A percentile compares a stretch with the other conserved stretches of the same genome.
These are phyloP conservation scores for Cladosporium sp. DNA, from an alignment of 2,329 filamentous ascomycete species.

Conservation along the genomic window DNA sequence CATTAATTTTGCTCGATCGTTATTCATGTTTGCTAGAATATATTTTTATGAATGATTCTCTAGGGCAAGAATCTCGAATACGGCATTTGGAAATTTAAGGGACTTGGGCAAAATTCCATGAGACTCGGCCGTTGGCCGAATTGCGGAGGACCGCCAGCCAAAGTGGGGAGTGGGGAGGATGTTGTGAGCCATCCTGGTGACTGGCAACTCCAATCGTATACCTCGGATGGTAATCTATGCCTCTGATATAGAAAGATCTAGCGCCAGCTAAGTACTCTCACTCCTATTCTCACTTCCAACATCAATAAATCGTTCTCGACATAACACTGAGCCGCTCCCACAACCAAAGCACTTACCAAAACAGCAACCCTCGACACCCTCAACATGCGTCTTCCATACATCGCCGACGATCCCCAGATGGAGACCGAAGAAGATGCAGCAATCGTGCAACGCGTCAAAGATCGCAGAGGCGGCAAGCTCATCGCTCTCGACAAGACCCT, in stretches of 20 bases:
- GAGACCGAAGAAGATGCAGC: conserved; percentile 44
- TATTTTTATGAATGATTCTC: neutral
- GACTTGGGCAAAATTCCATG: neutral
- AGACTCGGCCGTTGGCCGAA: neutral
- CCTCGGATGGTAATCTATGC: neutral
- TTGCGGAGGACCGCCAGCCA: neutral
- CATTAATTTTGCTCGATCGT: neutral
- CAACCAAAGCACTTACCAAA: neutral
- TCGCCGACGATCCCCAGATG: conserved; percentile 48
- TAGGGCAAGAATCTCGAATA: neutral
- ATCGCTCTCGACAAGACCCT: conserved; percentile 52
- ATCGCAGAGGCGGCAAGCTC: conserved; percentile 48
- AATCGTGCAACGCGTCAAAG: conserved; percentile 48
- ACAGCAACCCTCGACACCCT: conserved; percentile 16
- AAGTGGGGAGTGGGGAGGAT: neutral
- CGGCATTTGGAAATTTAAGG: neutral
- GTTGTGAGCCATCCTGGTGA: neutral
- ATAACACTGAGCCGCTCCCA: neutral
- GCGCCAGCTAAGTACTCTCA: neutral
- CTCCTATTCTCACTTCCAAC: too few species aligned
- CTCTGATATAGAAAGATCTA: neutral
- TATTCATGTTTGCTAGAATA: conserved; percentile 1
- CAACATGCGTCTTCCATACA: conserved; percentile 53
- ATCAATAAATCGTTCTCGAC: neutral
- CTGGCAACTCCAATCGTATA: neutral